These are phyloP conservation scores for Ascochyta viciae-villosae DNA, from an alignment of 2,329 filamentous ascomycete species.

Conservation along the genomic window DNA sequence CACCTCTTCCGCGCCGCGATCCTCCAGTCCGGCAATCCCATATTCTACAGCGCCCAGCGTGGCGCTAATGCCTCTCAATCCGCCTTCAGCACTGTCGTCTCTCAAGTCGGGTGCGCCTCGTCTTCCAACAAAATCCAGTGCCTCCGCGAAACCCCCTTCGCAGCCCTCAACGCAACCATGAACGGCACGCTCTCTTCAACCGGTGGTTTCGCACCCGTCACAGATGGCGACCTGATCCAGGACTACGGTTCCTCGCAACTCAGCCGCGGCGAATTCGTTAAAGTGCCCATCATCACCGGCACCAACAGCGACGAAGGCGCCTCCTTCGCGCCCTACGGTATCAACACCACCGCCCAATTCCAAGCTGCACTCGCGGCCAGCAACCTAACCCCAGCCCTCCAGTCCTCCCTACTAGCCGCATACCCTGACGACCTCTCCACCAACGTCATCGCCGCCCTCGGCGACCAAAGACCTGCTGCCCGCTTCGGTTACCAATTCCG, in stretches of 20 bases:
- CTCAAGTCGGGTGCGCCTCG: slow-evolving; percentile 21
- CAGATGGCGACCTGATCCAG: slow-evolving; percentile 64
- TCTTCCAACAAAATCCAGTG: slow-evolving; percentile 29
- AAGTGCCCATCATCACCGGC: slow-evolving; percentile 67
- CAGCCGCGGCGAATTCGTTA: slow-evolving; percentile 63
- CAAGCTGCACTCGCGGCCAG: slow-evolving; percentile 23
- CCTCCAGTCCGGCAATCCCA: slow-evolving; percentile 50
- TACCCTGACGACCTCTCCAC: slow-evolving; percentile 26
- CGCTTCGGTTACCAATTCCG: slow-evolving; percentile 55
- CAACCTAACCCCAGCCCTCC: not conserved
- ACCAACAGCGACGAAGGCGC: slow-evolving; percentile 70
- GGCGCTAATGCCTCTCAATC: slow-evolving; percentile 16
- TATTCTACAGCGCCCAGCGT: slow-evolving; percentile 28
- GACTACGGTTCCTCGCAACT: slow-evolving; percentile 62
- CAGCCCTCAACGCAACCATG: slow-evolving; percentile 62
- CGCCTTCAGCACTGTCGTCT: slow-evolving; percentile 42
- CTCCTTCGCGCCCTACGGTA: slow-evolving; percentile 58
- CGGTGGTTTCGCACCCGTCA: slow-evolving; percentile 47
- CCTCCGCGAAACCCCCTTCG: slow-evolving; percentile 66
- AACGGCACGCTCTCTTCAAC: slow-evolving; percentile 46
- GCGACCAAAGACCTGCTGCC: slow-evolving; percentile 17
- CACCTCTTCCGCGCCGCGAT: slow-evolving; percentile 55
- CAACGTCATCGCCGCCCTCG: slow-evolving; percentile 22
- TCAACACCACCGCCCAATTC: slow-evolving; percentile 64
- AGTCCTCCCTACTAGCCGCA: slow-evolving; percentile 14